Evolutionary conservation across 139 green algal genomes (phyloP), one percentile per base, ranked within the genome.

Genomic region (Picocystis salinarum): DNA sequence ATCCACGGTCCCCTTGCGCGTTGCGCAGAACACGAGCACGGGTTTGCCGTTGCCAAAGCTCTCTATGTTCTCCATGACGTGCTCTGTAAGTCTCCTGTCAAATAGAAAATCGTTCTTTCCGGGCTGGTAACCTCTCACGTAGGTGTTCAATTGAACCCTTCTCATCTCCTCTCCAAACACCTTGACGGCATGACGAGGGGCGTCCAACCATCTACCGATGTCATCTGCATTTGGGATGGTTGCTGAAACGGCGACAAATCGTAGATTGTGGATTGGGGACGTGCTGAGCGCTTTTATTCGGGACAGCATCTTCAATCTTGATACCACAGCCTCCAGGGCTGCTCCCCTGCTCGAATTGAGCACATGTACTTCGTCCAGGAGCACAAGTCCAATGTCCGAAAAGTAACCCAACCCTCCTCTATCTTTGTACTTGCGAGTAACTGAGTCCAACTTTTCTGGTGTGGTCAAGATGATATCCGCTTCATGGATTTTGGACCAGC

Each of bases 321-420:
- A 71, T 1, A 95, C 65, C 17, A 82, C 71, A 10, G 79, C 80
- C 46, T 95, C 84, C 23, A 95, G 56, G 3, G 67, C 58, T 22
- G 44, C 50, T 18, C 84, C 84, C 2, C 84, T 62, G 22, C 45
- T 20, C 28, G 92, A 80, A 13, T 61, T 67, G 20, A 95, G 59
- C 30, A 93, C 55, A 45, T 95, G 84, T 13, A 93, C 77, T 59
- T 95, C 82, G 47, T 93, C 84, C 24, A 95, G 74, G 4, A 92
- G 52, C 24, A 93, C 53, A 15, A 92, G 58, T 0, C 39, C 53
- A n/a, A 89, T 68, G 71, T 86, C 50, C 5, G 33, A 46, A 41
- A 84, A 70, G 52, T 87, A 85, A 26, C 40, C 27, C 56, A 73
- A 70, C n/a, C 57, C 63, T 12, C 67, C 67, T 19, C 52, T 48